Percentiles rank a stretch among this genome's conserved stretches.
Conservation (phyloP, 768 basidiomycete species). For the Antrodiella citrinella region DNA sequence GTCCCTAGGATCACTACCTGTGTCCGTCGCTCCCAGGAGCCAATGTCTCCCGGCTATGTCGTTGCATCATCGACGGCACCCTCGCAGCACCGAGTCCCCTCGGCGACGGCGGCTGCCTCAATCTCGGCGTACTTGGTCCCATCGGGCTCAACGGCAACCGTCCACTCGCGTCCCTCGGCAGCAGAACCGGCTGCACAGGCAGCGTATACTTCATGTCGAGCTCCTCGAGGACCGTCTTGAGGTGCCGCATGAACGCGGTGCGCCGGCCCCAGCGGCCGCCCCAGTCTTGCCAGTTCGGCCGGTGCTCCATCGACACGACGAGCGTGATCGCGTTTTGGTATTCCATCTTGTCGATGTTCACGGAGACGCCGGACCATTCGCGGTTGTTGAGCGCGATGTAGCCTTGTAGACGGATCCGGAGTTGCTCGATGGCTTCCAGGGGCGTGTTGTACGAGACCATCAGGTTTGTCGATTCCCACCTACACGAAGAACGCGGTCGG, state of each 20-base stretch:
- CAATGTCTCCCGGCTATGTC: not conserved
- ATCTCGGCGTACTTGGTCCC: not conserved
- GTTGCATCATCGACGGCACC: not conserved
- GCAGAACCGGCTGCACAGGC: constrained; percentile 64
- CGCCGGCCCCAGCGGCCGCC: constrained; percentile 72
- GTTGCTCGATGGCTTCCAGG: constrained; percentile 59
- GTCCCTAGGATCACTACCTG: not conserved
- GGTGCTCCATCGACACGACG: constrained; percentile 66
- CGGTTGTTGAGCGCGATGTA: constrained; percentile 59
- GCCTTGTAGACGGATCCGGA: constrained; percentile 46
- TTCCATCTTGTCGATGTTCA: constrained; percentile 77
- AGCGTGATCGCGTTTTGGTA: constrained; percentile 65
- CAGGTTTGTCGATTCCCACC: constrained; percentile 64
- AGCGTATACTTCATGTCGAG: constrained; percentile 63
- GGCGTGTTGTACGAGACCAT: constrained; percentile 64
- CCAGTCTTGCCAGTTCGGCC: constrained; percentile 85
- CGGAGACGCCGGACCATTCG: constrained; percentile 58
- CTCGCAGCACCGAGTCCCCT: too few relatives aligned
- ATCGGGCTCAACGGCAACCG: not conserved
- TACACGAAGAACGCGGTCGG: too few relatives aligned
- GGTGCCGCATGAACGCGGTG: constrained; percentile 65
- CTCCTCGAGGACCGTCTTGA: constrained; percentile 66
- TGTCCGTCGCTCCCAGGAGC: not conserved
- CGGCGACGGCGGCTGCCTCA: not conserved
- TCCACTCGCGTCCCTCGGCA: constrained; percentile 27